Percentiles rank a stretch among this genome's conserved stretches.
phyloP scores from a whole-genome alignment of 2,329 filamentous ascomycete species.

The Grosmannia penicillata region DNA sequence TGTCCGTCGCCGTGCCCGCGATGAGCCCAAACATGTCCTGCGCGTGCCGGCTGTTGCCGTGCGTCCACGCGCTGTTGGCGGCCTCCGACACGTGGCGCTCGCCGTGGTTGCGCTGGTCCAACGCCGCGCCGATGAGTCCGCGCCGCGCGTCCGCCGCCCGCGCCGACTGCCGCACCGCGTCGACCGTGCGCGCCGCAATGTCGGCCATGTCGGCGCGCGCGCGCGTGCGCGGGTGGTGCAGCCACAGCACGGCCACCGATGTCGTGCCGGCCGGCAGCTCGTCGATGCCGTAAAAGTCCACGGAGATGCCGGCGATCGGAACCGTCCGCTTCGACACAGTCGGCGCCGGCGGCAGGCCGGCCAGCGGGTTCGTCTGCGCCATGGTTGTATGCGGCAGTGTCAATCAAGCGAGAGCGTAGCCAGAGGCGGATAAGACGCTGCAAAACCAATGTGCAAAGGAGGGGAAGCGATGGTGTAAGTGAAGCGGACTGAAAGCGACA shows the following conservation, averaged over 20 bases:
- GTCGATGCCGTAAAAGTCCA: slow-evolving; percentile 66
- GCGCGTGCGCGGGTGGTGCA: slow-evolving; percentile 67
- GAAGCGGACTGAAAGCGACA: no score
- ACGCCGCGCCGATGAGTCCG: slow-evolving; percentile 66
- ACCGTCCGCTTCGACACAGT: slow-evolving; percentile 49
- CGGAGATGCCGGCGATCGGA: slow-evolving; percentile 63
- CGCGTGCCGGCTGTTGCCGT: slow-evolving; percentile 68
- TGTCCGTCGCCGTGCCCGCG: slow-evolving; percentile 59
- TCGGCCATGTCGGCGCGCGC: slow-evolving; percentile 60
- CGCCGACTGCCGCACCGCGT: slow-evolving; percentile 54
- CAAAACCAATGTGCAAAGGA: no score
- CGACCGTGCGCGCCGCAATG: slow-evolving; percentile 51
- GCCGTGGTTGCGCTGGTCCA: slow-evolving; percentile 92
- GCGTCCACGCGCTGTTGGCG: slow-evolving; percentile 66
- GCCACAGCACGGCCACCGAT: slow-evolving; percentile 69
- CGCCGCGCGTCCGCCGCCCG: slow-evolving; percentile 31
- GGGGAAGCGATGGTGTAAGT: no score
- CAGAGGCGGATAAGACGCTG: neutral
- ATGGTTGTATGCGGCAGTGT: slow-evolving; percentile 1
- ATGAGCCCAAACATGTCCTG: slow-evolving; percentile 83
- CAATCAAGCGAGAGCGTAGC: no score
- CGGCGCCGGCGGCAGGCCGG: slow-evolving; percentile 22
- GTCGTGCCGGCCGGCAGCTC: slow-evolving; percentile 42
- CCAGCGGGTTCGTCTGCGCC: slow-evolving; percentile 7
- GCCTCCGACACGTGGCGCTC: slow-evolving; percentile 48